phyloP scores from a whole-genome alignment of 208 protist species.

The Leishmania tarentolae region DNA sequence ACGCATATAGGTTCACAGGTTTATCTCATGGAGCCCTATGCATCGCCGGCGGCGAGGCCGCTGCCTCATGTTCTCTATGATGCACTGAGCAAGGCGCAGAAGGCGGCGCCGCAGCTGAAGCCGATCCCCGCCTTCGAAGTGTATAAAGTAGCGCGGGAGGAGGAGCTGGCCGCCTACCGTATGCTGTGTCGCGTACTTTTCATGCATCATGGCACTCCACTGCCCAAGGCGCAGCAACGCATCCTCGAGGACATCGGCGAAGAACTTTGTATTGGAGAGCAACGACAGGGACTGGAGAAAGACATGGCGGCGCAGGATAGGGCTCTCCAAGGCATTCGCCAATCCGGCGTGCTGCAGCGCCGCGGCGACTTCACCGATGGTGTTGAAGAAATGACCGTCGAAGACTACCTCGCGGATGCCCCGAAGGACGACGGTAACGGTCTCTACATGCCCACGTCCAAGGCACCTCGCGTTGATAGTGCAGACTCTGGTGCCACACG shows the following conservation, averaged over 20 bases:
- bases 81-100: constrained; percentile 48
- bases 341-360: constrained; percentile 52
- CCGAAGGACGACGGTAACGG: constrained; percentile 47
- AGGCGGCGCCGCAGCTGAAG: constrained; percentile 28
- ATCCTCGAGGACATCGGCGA: constrained; percentile 83
- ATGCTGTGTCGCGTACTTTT: constrained; percentile 70
- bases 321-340: constrained; percentile 50
- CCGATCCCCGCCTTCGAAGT: constrained; percentile 69
- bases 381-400: constrained; percentile 74
- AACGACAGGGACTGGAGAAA: constrained; percentile 50
- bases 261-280: constrained; percentile 30
- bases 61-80: constrained; percentile 51
- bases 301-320: constrained; percentile 51
- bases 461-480: constrained; percentile 35
- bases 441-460: constrained; percentile 22
- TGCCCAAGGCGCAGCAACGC: constrained; percentile 54
- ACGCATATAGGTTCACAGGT: not conserved
- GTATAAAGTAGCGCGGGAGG: constrained; percentile 81
- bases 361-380: constrained; percentile 84
- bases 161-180: constrained; percentile 81
- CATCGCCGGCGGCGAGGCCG: not conserved
- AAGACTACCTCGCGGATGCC: constrained; percentile 20
- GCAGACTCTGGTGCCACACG: not conserved
- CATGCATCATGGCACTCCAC: constrained; percentile 63
- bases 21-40: constrained; percentile 9